phyloP scores from a whole-genome alignment of 177 flowering plant species.

The Tripterygium wilfordii region DNA sequence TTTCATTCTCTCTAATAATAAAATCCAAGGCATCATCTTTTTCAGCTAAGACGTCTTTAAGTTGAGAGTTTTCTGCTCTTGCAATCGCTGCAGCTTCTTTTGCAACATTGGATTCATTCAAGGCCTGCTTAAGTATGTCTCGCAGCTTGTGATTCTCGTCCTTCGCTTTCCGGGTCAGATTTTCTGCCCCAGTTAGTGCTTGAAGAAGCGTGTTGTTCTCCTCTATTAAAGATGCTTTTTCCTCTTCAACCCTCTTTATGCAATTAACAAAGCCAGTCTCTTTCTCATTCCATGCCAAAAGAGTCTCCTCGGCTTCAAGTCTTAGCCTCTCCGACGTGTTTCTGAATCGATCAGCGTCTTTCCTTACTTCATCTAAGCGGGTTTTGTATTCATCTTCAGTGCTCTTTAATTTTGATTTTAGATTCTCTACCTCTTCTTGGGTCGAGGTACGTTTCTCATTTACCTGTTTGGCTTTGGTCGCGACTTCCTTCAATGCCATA shows the following conservation, averaged over 20 bases:
- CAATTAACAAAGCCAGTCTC: slow-evolving; percentile 66
- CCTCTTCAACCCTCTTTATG: slow-evolving; percentile 70
- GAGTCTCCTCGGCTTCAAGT: slow-evolving; percentile 74
- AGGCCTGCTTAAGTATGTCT: slow-evolving; percentile 53
- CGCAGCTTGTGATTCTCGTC: slow-evolving; percentile 41
- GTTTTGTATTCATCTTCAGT: slow-evolving; percentile 33
- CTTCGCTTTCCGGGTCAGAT: slow-evolving; percentile 23
- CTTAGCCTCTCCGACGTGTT: slow-evolving; percentile 51
- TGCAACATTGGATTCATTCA: slow-evolving; percentile 53
- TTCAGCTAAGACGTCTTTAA: slow-evolving; percentile 58
- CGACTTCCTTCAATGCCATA: slow-evolving; percentile 66
- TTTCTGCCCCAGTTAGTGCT: slow-evolving; percentile 28
- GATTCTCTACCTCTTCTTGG: slow-evolving; percentile 28
- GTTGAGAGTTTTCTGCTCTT: slow-evolving; percentile 50
- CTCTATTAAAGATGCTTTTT: slow-evolving; percentile 26
- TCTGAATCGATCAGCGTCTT: slow-evolving; percentile 42
- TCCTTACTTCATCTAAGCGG: slow-evolving; percentile 41
- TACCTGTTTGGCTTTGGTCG: slow-evolving; percentile 39
- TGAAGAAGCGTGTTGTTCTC: slow-evolving; percentile 35
- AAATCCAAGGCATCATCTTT: slow-evolving; percentile 45
- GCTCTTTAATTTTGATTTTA: slow-evolving; percentile 20
- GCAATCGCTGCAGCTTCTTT: slow-evolving; percentile 60
- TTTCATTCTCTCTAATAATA: slow-evolving; percentile 47
- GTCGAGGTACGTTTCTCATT: slow-evolving; percentile 42
- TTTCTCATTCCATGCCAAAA: slow-evolving; percentile 64